Percentiles rank a stretch among this genome's conserved stretches.
phyloP scores from a whole-genome alignment of 345 rosid species.

The Bretschneidera sinensis region DNA sequence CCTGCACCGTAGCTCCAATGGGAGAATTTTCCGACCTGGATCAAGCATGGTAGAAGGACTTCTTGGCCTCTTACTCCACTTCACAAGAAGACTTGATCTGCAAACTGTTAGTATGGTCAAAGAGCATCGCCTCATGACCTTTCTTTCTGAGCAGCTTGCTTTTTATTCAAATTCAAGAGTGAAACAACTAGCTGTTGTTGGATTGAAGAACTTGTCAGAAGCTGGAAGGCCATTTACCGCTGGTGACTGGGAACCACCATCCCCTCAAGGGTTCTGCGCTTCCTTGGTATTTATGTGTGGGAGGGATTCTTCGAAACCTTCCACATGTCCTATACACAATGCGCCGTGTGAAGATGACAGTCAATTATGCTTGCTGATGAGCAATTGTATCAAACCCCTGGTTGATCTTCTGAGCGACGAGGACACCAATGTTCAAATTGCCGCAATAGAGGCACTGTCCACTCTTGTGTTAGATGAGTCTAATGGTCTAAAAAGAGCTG shows the following conservation, averaged over 20 bases:
- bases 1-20: constrained; percentile 16
- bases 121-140: constrained; percentile 31
- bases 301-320: constrained; percentile 20
- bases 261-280: constrained; percentile 24
- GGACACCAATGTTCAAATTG: constrained; percentile 33
- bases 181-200: constrained; percentile 34
- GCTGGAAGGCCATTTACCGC: constrained; percentile 21
- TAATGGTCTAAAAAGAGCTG: constrained; percentile 19
- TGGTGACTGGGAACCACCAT: constrained; percentile 21
- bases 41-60: constrained; percentile 40
- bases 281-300: constrained; percentile 25
- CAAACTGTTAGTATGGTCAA: constrained; percentile 16
- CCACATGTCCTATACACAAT: constrained; percentile 33
- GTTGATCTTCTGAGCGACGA: constrained; percentile 26
- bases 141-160: constrained; percentile 24
- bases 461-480: constrained; percentile 28
- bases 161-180: constrained; percentile 24
- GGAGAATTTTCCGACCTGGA: constrained; percentile 18
- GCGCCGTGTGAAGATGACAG: constrained; percentile 20
- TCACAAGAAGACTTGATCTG: constrained; percentile 23
- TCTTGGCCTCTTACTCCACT: constrained; percentile 36
- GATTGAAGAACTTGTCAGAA: constrained; percentile 39
- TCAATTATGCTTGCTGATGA: constrained; percentile 32
- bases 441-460: constrained; percentile 35
- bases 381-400: constrained; percentile 33